phyloP scores from a whole-genome alignment of 208 protist genomes.

The Leishmania aethiopica region DNA sequence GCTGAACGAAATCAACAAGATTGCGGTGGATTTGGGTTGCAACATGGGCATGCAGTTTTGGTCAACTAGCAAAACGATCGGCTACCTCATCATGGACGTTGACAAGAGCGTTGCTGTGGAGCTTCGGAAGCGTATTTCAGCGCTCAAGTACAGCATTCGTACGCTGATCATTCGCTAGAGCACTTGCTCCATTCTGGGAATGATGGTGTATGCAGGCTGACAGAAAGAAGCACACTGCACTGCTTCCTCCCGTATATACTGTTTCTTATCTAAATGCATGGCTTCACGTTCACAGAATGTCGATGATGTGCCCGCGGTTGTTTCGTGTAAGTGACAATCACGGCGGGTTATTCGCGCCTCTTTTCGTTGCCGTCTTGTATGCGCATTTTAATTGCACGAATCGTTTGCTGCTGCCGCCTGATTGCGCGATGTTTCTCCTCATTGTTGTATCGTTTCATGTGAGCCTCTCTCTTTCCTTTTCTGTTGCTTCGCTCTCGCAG shows the following conservation, averaged over 20 bases:
- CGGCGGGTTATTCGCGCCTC: too few relatives aligned
- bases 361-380: neutral
- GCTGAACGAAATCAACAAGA: constrained; percentile 87
- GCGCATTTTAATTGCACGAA: neutral
- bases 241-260: neutral
- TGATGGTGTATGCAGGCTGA: too few relatives aligned
- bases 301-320: too few relatives aligned
- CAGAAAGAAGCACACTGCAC: neutral
- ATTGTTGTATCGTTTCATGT: neutral
- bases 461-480: neutral
- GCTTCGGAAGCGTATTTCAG: constrained; percentile 47
- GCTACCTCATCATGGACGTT: constrained; percentile 84
- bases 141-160: constrained; percentile 54
- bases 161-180: constrained; percentile 53
- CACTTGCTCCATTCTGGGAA: neutral
- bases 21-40: constrained; percentile 81
- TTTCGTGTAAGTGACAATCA: neutral
- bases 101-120: constrained; percentile 59
- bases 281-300: neutral
- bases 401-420: neutral
- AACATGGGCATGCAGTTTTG: constrained; percentile 88
- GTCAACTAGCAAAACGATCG: constrained; percentile 65
- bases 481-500: neutral
- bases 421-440: neutral
- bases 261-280: neutral